phyloP scores from a whole-genome alignment of 768 basidiomycete species.

The Macrocybe gigantea region DNA sequence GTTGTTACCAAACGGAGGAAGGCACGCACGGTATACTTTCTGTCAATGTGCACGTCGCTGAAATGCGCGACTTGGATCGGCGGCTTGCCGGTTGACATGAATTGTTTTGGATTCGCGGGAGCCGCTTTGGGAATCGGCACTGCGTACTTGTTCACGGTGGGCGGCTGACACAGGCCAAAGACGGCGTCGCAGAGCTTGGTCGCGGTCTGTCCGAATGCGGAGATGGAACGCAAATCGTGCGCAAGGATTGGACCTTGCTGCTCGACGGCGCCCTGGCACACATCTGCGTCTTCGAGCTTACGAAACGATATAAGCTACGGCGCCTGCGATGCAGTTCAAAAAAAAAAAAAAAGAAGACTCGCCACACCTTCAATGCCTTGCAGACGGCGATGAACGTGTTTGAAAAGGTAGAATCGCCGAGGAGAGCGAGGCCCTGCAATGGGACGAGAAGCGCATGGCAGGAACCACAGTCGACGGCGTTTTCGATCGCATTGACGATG shows the following conservation, averaged over 20 bases:
- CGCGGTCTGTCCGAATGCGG: constrained; percentile 38
- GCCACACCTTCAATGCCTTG: constrained; percentile 30
- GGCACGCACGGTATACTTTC: constrained; percentile 40
- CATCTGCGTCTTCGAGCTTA: constrained; percentile 52
- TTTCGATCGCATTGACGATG: constrained; percentile 36
- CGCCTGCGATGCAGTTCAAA: not conserved
- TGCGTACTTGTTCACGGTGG: constrained; percentile 35
- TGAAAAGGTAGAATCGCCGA: constrained; percentile 45
- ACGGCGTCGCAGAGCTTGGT: constrained; percentile 50
- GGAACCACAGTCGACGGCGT: constrained; percentile 41
- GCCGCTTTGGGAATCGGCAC: constrained; percentile 40
- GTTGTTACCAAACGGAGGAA: not conserved
- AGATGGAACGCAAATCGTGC: constrained; percentile 46
- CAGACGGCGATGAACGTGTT: constrained; percentile 38
- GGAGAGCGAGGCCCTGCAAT: constrained; percentile 36
- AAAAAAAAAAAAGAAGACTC: not conserved
- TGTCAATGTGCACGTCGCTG: constrained; percentile 60
- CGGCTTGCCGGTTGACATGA: constrained; percentile 28
- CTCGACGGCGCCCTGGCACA: constrained; percentile 46
- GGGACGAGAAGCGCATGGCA: constrained; percentile 47
- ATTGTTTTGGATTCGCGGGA: constrained; percentile 27
- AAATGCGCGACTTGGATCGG: constrained; percentile 57
- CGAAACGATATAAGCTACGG: not conserved
- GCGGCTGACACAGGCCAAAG: constrained; percentile 47
- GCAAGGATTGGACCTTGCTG: constrained; percentile 55